Base-by-base conservation (phyloP, 768 basidiomycete genomes). In the Tricholoma furcatifolium region DNA sequence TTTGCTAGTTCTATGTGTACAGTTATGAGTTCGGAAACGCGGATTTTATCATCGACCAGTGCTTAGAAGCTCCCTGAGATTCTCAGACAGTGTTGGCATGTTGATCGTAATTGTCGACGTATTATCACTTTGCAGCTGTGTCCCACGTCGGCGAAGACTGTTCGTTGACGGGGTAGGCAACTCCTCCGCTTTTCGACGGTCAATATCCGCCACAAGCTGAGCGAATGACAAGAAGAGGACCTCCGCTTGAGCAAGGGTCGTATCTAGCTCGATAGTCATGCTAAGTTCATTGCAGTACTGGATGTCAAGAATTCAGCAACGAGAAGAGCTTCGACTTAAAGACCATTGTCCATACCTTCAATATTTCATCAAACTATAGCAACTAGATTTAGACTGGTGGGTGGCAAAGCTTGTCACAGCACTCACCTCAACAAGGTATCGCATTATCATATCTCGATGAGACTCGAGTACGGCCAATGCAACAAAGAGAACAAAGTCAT, bases 221-320 rank as follows among this genome's bases (percentile, higher is more conserved):
- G 85, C 75, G 73, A 97, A 98, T 1, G 93, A 93, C 2, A 96
- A 78, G 78, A 92, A 98, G 18, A 99, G 79, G 14, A 98, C 94
- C 70, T 99, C 97, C 9, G 96, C 97, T 71, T 98, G 97, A 0
- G 93, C 88, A 8, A 99, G 81, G 17, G 97, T 96, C 1, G 87
- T 84, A 66, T 97, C 89, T n/a, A 98, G 81, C 66, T 98, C 97
- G 60, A 99, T 96, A 47, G 93, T 92, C 87, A 93, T 93, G 70
- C 88, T 91, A 56, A 96, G 83, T 61, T 96, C 92, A 64, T 95
- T 96, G 74, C 91, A 92, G 62, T 95, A 97, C 86, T 88, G 6
- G 7, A 54, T 27, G 27, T 53, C 2, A 38, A 48, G 60, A 18
- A 51, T 35, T 23, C 18, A 48, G 42, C 24, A 12, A 24, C 1